A percentile compares a stretch with the other conserved stretches of the same genome.
phyloP scores from a whole-genome alignment of 2,329 filamentous ascomycete genomes.

The Alternaria hordeiaustralica region DNA sequence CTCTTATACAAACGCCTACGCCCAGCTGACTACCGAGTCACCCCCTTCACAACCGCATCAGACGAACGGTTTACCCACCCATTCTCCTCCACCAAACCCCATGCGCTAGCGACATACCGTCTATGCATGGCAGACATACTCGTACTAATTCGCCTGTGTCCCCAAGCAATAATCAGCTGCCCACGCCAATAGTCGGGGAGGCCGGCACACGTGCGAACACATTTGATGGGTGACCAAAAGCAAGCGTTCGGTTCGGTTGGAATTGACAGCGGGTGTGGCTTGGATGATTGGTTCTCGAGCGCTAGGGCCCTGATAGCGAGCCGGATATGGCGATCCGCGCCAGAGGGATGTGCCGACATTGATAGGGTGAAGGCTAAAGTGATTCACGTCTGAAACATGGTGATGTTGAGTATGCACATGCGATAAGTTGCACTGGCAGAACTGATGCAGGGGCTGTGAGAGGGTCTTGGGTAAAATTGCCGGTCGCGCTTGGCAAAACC shows the following conservation, averaged over 20 bases:
- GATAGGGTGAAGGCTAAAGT: slow-evolving; percentile 19
- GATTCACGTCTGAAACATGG: slow-evolving; percentile 8
- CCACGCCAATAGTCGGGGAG: slow-evolving; percentile 4
- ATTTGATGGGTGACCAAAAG: background rate
- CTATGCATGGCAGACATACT: slow-evolving; percentile 2
- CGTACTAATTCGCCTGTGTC: background rate
- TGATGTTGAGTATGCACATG: background rate
- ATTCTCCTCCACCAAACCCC: background rate
- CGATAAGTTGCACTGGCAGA: background rate
- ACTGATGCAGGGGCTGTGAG: background rate
- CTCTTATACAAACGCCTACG: slow-evolving; percentile 6
- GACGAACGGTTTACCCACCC: background rate
- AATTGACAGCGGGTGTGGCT: slow-evolving; percentile 15
- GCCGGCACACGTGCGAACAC: slow-evolving; percentile 2
- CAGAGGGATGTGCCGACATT: slow-evolving; percentile 11
- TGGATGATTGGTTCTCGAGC: slow-evolving; percentile 16
- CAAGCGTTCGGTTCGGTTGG: slow-evolving; percentile 1
- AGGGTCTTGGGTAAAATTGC: background rate
- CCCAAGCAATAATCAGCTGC: background rate
- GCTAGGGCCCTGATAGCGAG: slow-evolving; percentile 10
- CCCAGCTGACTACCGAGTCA: slow-evolving; percentile 5
- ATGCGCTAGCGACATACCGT: background rate
- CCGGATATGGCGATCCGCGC: slow-evolving; percentile 12
- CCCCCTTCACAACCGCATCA: background rate
- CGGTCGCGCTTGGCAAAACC: background rate